A percentile compares a stretch with the other conserved stretches of the same genome.
Evolutionary conservation across 1,284 basidiomycete genomes (phyloP).

Genomic region (Coniferiporia sulphurascens): DNA sequence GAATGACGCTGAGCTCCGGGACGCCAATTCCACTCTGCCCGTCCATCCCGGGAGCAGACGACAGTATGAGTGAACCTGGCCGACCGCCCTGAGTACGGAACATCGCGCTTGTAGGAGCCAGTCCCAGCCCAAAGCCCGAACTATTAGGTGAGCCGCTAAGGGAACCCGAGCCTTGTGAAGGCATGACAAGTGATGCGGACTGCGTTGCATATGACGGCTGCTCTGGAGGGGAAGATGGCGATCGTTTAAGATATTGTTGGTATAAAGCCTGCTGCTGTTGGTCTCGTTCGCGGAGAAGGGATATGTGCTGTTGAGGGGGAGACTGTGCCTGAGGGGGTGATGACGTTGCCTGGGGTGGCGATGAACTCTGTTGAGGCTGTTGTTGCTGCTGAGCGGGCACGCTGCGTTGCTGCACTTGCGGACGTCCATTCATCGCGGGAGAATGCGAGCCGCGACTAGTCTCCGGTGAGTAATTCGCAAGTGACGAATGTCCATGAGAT

Average conservation of each 20-base stretch:
- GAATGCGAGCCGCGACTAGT: slow-evolving; percentile 7
- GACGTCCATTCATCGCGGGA: slow-evolving; percentile 2
- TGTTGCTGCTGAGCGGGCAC: slow-evolving; percentile 24
- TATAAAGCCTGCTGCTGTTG: slow-evolving; percentile 86
- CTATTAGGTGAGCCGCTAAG: slow-evolving; percentile 33
- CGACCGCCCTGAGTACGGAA: slow-evolving; percentile 43
- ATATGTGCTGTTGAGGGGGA: slow-evolving; percentile 36
- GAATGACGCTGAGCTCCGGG: slow-evolving; percentile 88
- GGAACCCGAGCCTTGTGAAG: slow-evolving; percentile 32
- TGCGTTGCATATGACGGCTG: slow-evolving; percentile 65
- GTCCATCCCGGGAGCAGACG: slow-evolving; percentile 47
- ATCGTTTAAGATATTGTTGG: slow-evolving; percentile 81
- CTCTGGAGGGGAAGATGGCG: slow-evolving; percentile 71
- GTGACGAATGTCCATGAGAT: slow-evolving; percentile 13
- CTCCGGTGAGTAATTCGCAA: slow-evolving; percentile 18
- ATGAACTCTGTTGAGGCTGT: slow-evolving; percentile 25
- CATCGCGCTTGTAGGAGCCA: slow-evolving; percentile 33
- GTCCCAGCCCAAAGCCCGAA: slow-evolving; percentile 41
- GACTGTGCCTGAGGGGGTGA: neutral
- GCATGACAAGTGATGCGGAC: slow-evolving; percentile 56
- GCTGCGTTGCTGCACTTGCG: slow-evolving; percentile 8
- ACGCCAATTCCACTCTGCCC: slow-evolving; percentile 54
- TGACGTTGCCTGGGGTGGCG: neutral
- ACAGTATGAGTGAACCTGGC: slow-evolving; percentile 69
- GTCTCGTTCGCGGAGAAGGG: slow-evolving; percentile 79